Evolutionary conservation across 768 basidiomycete species (phyloP), one percentile per base, ranked within the genome.

Genomic region (Rhizopogon vinicolor): DNA sequence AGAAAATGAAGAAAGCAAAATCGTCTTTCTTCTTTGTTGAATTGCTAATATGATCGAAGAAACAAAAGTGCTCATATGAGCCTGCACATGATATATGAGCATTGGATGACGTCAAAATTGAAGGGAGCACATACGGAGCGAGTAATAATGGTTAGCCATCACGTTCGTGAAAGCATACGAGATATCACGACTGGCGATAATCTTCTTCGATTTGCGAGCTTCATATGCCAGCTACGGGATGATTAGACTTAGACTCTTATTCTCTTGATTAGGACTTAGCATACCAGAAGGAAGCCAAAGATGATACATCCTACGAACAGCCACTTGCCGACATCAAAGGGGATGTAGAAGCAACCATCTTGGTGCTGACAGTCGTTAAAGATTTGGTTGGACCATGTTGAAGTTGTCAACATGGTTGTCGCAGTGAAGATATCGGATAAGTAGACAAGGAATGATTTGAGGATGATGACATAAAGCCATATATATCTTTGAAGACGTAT

Each of bases 1-100:
- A 99, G 84, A 98, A 99, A 67, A 98, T 84, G 72, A 97, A 99
- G 80, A 98, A 98, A 35, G 96, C 95, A 72, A 99, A 94, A 66
- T 97, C 93, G 68, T 99, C 97, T 71, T 89, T 94, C 58, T 84
- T 86, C 80, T 96, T 98, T 31, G 93, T 94, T 28, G 97, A 98
- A 66, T 91, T 87, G 66, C 86, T 86, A 72, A 99, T 97, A 63
- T 98, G 93, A 62, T 91, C 87, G 69, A 98, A 98, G 78, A 99
- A 94, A 72, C 97, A 98, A 70, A 98, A 98, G 69, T 96, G 91
- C 69, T 96, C 88, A 71, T 98, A 99, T 41, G 90, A 93, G 52
- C 91, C 93, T 95, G 64, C 8, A 35, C 42, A 40, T 35, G 42
- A 46, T 18, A 39, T 18, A 40, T 39, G 44, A 41, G 33, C 55